Evolutionary conservation across 352 stramenopile genomes (phyloP).

Genomic region (Phytophthora ramorum): DNA sequence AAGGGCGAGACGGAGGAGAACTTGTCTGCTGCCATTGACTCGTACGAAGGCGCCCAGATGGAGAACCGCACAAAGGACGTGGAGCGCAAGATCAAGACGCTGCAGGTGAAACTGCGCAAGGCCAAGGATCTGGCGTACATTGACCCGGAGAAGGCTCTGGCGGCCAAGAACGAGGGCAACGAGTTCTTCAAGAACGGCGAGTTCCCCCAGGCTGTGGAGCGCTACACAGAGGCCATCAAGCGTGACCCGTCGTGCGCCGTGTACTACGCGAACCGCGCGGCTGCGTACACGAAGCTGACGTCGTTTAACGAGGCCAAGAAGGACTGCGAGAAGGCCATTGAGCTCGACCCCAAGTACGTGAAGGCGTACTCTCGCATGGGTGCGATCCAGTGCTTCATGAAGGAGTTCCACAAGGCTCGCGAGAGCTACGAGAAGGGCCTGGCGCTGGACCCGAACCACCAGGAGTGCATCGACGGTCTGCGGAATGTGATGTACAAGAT

Average conservation of each 20-base stretch:
- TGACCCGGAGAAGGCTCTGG: slow-evolving; percentile 96
- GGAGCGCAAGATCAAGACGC: slow-evolving; percentile 95
- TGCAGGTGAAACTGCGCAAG: slow-evolving; percentile 96
- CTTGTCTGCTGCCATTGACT: slow-evolving; percentile 82
- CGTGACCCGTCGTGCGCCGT: slow-evolving; percentile 96
- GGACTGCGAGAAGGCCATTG: slow-evolving; percentile 97
- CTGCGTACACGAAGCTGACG: slow-evolving; percentile 98
- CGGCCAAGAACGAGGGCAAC: slow-evolving; percentile 99
- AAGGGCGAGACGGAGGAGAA: slow-evolving; percentile 91
- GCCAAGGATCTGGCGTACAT: slow-evolving; percentile 94
- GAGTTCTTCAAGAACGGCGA: slow-evolving; percentile 97
- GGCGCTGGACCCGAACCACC: slow-evolving; percentile 94
- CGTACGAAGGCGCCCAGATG: slow-evolving; percentile 89
- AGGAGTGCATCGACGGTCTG: slow-evolving; percentile 96
- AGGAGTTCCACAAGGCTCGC: slow-evolving; percentile 99
- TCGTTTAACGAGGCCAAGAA: slow-evolving; percentile 93
- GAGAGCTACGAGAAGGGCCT: slow-evolving; percentile 98
- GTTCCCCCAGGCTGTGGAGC: slow-evolving; percentile 92
- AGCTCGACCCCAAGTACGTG: slow-evolving; percentile 99
- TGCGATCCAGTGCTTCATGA: slow-evolving; percentile 99
- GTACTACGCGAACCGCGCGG: slow-evolving; percentile 99
- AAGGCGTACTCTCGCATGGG: slow-evolving; percentile 98
- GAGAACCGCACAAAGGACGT: slow-evolving; percentile 93
- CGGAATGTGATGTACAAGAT: slow-evolving; percentile 95
- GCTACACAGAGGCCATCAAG: slow-evolving; percentile 99